These are phyloP conservation scores for Penicillium crustosum DNA, from an alignment of 2,329 filamentous ascomycete species.

Conservation along the genomic window DNA sequence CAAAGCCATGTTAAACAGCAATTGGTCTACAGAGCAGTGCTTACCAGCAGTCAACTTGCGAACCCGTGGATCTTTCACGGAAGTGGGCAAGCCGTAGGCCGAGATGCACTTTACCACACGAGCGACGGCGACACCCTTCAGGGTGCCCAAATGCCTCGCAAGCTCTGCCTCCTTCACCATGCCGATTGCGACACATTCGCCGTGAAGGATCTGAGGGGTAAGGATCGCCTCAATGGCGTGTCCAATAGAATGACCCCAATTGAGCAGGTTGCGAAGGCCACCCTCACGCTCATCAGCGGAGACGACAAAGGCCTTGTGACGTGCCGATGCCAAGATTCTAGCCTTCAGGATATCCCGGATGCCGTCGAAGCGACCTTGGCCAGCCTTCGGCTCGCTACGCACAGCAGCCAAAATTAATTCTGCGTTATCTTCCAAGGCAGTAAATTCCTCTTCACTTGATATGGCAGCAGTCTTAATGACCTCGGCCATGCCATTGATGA, in stretches of 20 bases:
- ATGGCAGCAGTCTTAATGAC: conserved; percentile 98
- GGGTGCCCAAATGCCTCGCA: conserved; percentile 79
- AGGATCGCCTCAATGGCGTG: conserved; percentile 95
- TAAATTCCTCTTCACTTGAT: conserved; percentile 86
- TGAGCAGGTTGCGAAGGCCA: conserved; percentile 87
- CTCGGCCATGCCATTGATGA: conserved; percentile 98
- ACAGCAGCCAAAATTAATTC: conserved; percentile 71
- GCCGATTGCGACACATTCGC: conserved; percentile 92
- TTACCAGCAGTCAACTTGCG: conserved; percentile 81
- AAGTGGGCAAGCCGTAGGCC: conserved; percentile 88
- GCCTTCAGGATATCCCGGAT: conserved; percentile 71
- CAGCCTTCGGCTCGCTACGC: conserved; percentile 59
- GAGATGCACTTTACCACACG: conserved; percentile 88
- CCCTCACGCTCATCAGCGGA: conserved; percentile 93
- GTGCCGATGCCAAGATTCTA: conserved; percentile 85
- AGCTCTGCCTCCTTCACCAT: conserved; percentile 98
- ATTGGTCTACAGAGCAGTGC: conserved; percentile 77
- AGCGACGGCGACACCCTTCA: conserved; percentile 83
- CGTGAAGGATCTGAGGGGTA: conserved; percentile 91
- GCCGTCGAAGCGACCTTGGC: conserved; percentile 62
- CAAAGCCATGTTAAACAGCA: conserved; percentile 91
- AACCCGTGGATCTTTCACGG: conserved; percentile 78
- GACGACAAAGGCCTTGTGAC: conserved; percentile 90
- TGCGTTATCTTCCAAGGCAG: conserved; percentile 77
- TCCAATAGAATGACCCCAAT: conserved; percentile 97